Evolutionary conservation across 2,329 filamentous ascomycete genomes (phyloP).

Genomic region (Aspergillus candidus): DNA sequence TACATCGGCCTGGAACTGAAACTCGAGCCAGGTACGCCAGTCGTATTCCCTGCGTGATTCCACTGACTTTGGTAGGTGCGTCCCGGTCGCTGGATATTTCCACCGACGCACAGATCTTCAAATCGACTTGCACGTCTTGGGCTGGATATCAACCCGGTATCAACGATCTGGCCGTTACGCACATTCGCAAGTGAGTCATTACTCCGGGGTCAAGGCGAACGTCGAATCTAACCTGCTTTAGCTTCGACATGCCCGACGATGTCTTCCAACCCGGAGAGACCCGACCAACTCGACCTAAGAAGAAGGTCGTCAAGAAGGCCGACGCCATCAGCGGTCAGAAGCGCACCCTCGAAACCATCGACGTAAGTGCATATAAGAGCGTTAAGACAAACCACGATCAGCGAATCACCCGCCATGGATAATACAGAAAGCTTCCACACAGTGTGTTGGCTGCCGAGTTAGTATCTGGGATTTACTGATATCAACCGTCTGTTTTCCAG

Average conservation of each 20-base stretch:
- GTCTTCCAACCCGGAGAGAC: slow-evolving; percentile 75
- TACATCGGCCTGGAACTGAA: slow-evolving; percentile 85
- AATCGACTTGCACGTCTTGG: slow-evolving; percentile 70
- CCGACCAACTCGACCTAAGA: slow-evolving; percentile 56
- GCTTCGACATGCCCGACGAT: slow-evolving; percentile 81
- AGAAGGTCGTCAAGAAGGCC: slow-evolving; percentile 42
- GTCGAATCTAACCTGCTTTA: slow-evolving; percentile 35
- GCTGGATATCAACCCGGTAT: slow-evolving; percentile 67
- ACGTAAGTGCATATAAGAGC: slow-evolving; percentile 36
- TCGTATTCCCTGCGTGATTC: slow-evolving; percentile 14
- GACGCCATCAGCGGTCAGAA: slow-evolving; percentile 31
- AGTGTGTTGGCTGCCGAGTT: slow-evolving; percentile 14
- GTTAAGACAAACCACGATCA: slow-evolving; percentile 18
- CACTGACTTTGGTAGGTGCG: slow-evolving; percentile 33
- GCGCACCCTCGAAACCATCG: slow-evolving; percentile 35
- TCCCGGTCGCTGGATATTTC: slow-evolving; percentile 52
- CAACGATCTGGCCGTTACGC: slow-evolving; percentile 72
- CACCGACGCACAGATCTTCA: slow-evolving; percentile 79
- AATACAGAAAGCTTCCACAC: slow-evolving; percentile 15
- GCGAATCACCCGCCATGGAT: slow-evolving; percentile 18
- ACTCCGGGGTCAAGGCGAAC: neutral
- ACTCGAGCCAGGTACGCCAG: slow-evolving; percentile 61
- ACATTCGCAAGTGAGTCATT: slow-evolving; percentile 71
- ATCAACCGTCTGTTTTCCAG: slow-evolving; percentile 20
- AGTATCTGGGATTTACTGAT: slow-evolving; percentile 28